Percentiles rank a stretch among this genome's conserved stretches.
Evolutionary conservation across 495 filamentous ascomycete genomes (phyloP).

Genomic region (Aspergillus sclerotiicarbonarius): DNA sequence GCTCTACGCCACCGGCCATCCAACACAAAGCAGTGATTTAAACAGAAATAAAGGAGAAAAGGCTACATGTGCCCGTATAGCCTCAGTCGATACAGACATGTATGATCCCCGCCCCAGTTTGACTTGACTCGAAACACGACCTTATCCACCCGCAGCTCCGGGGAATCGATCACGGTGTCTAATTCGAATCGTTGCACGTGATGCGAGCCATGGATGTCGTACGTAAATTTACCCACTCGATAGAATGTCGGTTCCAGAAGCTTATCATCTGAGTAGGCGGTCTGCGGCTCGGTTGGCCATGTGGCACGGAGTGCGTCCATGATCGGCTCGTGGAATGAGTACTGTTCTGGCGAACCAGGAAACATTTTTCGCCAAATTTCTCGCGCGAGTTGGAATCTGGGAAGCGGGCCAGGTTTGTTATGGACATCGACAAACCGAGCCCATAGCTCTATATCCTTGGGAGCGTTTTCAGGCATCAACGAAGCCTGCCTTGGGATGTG

Average conservation of each 20-base stretch:
- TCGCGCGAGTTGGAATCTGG: background rate
- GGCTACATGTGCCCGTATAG: constrained; percentile 40
- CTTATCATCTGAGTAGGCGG: constrained; percentile 34
- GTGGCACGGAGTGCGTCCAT: constrained; percentile 31
- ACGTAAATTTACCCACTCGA: constrained; percentile 44
- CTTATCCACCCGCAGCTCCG: constrained; percentile 36
- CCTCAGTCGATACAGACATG: constrained; percentile 48
- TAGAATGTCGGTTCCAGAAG: constrained; percentile 37
- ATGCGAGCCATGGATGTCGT: constrained; percentile 34
- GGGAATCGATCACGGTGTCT: constrained; percentile 35
- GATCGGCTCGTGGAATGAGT: constrained; percentile 30
- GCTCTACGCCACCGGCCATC: too few species aligned
- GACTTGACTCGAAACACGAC: constrained; percentile 45
- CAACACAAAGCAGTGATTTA: background rate
- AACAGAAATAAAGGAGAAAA: background rate
- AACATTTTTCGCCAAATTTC: background rate
- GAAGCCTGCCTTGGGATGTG: constrained; percentile 39
- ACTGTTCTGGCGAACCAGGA: constrained; percentile 11
- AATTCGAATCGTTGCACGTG: constrained; percentile 38
- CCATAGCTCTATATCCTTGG: constrained; percentile 49
- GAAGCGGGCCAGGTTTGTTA: background rate
- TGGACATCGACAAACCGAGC: constrained; percentile 29
- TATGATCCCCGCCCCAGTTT: constrained; percentile 47
- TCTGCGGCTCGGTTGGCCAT: constrained; percentile 26
- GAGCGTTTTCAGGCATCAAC: constrained; percentile 35